phyloP scores from a whole-genome alignment of 106 monocot species.

The Vanilla planifolia region DNA sequence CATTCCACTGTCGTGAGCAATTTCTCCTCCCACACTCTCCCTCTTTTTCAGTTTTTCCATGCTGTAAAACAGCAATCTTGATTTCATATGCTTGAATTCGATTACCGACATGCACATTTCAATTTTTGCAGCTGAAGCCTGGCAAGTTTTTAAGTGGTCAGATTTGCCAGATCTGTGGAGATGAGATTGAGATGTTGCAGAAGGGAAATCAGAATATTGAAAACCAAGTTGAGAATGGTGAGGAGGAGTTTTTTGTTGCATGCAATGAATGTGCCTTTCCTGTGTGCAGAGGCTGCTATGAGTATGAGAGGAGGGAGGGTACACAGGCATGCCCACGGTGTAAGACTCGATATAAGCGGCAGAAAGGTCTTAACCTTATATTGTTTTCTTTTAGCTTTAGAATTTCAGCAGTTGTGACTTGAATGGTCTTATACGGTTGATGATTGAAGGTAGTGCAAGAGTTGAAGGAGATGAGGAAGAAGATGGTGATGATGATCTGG shows the following conservation, averaged over 20 bases:
- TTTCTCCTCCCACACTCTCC: neutral
- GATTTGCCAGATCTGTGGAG: slow-evolving; percentile 69
- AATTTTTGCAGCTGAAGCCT: slow-evolving; percentile 32
- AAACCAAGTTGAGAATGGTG: neutral
- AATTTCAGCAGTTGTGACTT: no score
- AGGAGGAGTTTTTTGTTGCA: slow-evolving; percentile 62
- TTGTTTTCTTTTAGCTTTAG: neutral
- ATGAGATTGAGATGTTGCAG: slow-evolving; percentile 38
- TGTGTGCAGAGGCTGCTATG: slow-evolving; percentile 68
- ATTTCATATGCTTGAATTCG: no score
- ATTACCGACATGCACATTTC: neutral
- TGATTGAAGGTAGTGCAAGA: slow-evolving; percentile 52
- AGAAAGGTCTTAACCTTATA: slow-evolving; percentile 42
- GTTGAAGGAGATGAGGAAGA: slow-evolving; percentile 88
- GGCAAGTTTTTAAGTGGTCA: slow-evolving; percentile 18
- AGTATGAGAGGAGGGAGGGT: slow-evolving; percentile 82
- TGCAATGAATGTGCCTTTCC: slow-evolving; percentile 86
- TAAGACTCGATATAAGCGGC: slow-evolving; percentile 73
- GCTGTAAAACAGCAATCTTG: neutral
- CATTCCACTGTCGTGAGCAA: neutral
- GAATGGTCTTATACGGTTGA: no score
- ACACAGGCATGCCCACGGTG: slow-evolving; percentile 66
- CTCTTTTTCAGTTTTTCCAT: neutral
- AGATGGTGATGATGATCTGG: slow-evolving; percentile 61
- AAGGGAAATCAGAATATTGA: slow-evolving; percentile 6